Conservation (phyloP, 140 eudicot genomes). For the Anethum foeniculum region DNA sequence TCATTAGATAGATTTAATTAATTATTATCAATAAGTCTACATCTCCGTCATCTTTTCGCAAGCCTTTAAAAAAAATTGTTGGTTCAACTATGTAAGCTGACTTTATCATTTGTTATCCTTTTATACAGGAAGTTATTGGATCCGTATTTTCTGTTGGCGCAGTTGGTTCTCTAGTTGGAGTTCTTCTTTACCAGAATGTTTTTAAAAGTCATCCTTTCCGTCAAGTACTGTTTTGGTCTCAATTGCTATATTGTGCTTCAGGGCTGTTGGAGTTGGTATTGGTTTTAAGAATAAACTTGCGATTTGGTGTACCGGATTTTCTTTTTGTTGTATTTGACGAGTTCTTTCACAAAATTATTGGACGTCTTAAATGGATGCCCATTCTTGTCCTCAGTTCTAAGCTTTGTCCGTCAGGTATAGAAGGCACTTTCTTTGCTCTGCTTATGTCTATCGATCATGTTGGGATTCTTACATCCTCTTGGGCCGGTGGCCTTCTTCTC, state of each 20-base stretch:
- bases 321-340: constrained; percentile 68
- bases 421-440: constrained; percentile 91
- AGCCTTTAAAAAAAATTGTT: background rate
- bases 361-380: constrained; percentile 91
- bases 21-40: background rate
- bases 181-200: constrained; percentile 66
- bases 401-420: constrained; percentile 91
- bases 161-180: constrained; percentile 68
- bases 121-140: constrained; percentile 66
- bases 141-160: constrained; percentile 74
- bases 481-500: constrained; percentile 75
- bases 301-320: constrained; percentile 61
- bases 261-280: constrained; percentile 70
- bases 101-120: background rate
- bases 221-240: constrained; percentile 61
- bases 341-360: constrained; percentile 51
- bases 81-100: background rate
- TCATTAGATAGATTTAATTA: background rate
- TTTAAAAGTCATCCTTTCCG: constrained; percentile 54
- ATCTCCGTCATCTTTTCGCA: background rate
- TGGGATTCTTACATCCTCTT: constrained; percentile 60
- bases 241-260: constrained; percentile 47
- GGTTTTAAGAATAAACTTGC: constrained; percentile 65
- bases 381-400: constrained; percentile 86
- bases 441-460: constrained; percentile 69